Base-by-base conservation (phyloP, 2,329 filamentous ascomycete species). In the Penicillium sp. region DNA sequence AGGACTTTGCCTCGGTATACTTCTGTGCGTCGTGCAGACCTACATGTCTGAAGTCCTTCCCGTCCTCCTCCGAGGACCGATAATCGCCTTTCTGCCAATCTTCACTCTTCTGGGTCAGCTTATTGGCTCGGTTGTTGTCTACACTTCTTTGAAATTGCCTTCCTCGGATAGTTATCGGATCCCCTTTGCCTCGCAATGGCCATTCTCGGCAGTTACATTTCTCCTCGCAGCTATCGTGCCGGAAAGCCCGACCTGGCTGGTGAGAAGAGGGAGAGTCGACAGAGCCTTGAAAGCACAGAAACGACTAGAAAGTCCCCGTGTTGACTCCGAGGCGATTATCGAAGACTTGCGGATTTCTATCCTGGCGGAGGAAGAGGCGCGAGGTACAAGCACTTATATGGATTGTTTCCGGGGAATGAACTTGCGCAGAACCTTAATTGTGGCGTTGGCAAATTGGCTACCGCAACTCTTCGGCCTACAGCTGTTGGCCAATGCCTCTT, bases 41-140 rank as follows among this genome's bases (percentile, higher is more conserved):
- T 79, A 78, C 63, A 72, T 79, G 62, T 78, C 76, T n/a, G 77
- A 80, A 53, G 73, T 78, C 13, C 57, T 76, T 2, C 77, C 77
- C 0, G 67, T 73, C 1, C 66, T 63, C 6, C 68, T 80, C 2
- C 69, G 77, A 39, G 77, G 74, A 5, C 70, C 76, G 1, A 68
- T 75, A 8, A 71, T 79, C 60, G 75, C 77, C 6, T 70, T 79
- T 40, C 73, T 79, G 54, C 76, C 77, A 4, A 73, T 74, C 7
- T 77, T 79, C 57, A 76, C 72, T 7, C 67, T 79, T 3, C 57
- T 79, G 0, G 77, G 77, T 18, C 76, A 79, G 58, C 63, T 79
- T 8, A 67, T 77, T 14, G 76, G 76, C 1, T 51, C 58, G 11
- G 48, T 60, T 16, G 56, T 61, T 9, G 55, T 38, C 54, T 73